Percentiles rank a stretch among this genome's conserved stretches.
Evolutionary conservation across 129 eudicot species (phyloP).

Genomic region (Helichrysum umbraculigerum): DNA sequence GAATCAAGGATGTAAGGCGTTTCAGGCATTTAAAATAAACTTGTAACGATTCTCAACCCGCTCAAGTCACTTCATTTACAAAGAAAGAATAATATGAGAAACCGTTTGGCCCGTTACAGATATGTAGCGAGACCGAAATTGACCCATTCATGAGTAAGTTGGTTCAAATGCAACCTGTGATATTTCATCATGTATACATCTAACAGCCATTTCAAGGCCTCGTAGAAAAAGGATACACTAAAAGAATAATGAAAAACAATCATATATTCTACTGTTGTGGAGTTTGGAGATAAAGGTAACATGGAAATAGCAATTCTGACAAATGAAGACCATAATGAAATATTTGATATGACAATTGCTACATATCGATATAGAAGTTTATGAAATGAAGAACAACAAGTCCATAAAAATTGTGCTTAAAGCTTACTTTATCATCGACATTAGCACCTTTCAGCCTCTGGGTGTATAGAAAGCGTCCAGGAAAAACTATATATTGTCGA

Average conservation of each 20-base stretch:
- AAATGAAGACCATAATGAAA: background rate
- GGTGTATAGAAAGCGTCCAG: slow-evolving; percentile 78
- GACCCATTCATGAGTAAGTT: background rate
- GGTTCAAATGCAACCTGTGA: background rate
- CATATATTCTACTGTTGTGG: background rate
- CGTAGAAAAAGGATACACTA: background rate
- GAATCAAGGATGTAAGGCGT: background rate
- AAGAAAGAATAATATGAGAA: background rate
- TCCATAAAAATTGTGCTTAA: background rate
- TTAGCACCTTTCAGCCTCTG: slow-evolving; percentile 92
- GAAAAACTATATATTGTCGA: slow-evolving; percentile 86
- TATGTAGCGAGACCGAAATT: background rate
- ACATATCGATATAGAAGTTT: slow-evolving; percentile 6
- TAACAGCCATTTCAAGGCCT: background rate
- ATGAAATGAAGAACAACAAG: slow-evolving; percentile 13
- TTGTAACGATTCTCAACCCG: background rate
- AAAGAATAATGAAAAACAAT: background rate
- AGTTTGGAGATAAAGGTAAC: background rate
- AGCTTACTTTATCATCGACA: slow-evolving; percentile 76
- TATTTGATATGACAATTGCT: background rate
- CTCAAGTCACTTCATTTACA: background rate
- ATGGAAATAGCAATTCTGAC: background rate
- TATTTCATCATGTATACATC: background rate
- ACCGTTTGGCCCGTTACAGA: background rate
- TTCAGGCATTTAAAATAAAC: background rate